These are phyloP conservation scores for Dactylella cylindrospora DNA, from an alignment of 2,329 filamentous ascomycete genomes.

Conservation along the genomic window DNA sequence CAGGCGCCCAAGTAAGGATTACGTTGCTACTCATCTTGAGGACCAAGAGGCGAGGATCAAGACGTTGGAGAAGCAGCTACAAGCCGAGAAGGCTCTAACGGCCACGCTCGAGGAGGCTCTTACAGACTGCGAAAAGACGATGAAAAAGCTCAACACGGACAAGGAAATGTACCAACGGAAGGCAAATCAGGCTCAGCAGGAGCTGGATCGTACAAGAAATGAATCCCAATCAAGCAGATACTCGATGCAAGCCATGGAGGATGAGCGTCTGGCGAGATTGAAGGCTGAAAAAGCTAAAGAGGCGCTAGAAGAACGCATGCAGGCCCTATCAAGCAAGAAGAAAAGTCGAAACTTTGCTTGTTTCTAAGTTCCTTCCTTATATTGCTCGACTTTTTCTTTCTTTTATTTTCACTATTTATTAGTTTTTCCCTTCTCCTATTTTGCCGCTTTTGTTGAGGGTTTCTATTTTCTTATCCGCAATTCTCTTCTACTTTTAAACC, in stretches of 20 bases:
- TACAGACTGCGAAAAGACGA: slow-evolving; percentile 76
- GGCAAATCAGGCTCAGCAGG: slow-evolving; percentile 55
- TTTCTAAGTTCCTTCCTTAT: slow-evolving; percentile 65
- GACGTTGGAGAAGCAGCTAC: slow-evolving; percentile 94
- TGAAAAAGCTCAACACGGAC: slow-evolving; percentile 65
- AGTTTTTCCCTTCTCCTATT: too few relatives aligned
- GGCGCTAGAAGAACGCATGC: slow-evolving; percentile 92
- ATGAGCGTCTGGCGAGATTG: slow-evolving; percentile 88
- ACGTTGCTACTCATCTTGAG: slow-evolving; percentile 77
- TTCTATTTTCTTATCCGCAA: too few relatives aligned
- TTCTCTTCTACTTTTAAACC: too few relatives aligned
- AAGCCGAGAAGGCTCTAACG: slow-evolving; percentile 93
- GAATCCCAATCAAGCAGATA: slow-evolving; percentile 59
- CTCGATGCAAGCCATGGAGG: slow-evolving; percentile 85
- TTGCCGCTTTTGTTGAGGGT: too few relatives aligned
- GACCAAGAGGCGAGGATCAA: slow-evolving; percentile 94
- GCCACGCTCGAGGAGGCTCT: slow-evolving; percentile 93
- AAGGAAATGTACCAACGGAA: slow-evolving; percentile 89
- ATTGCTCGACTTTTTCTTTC: slow-evolving; percentile 41
- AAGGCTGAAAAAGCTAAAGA: slow-evolving; percentile 86
- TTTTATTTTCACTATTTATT: not conserved
- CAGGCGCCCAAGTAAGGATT: slow-evolving; percentile 79
- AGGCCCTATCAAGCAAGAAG: slow-evolving; percentile 81
- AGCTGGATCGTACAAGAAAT: slow-evolving; percentile 48
- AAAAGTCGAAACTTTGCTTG: slow-evolving; percentile 97